Evolutionary conservation across 2,329 filamentous ascomycete genomes (phyloP).

Genomic region (Reticulascus tulasneorum): DNA sequence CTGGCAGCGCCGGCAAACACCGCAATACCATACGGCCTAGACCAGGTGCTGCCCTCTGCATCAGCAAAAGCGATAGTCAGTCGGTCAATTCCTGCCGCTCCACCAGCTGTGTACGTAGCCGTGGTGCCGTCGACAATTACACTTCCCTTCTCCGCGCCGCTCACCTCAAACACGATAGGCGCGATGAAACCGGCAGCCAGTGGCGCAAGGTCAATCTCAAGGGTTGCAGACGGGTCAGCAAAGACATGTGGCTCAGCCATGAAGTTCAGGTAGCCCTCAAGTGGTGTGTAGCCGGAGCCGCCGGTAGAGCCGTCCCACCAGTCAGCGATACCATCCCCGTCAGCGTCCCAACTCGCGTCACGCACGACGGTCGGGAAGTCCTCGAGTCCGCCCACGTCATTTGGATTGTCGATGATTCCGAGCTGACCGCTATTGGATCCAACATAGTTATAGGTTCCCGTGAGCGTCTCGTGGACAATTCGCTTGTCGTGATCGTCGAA

Average conservation of each 20-base stretch:
- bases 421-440: conserved; percentile 23
- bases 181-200: conserved; percentile 18
- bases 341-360: conserved; percentile 23
- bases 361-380: conserved; percentile 23
- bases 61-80: conserved; percentile 14
- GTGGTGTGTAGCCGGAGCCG: conserved; percentile 24
- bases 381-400: conserved; percentile 28
- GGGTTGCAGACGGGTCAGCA: conserved; percentile 19
- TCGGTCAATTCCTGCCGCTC: conserved; percentile 12
- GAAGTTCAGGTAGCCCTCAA: conserved; percentile 30
- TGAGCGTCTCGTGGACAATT: conserved; percentile 25
- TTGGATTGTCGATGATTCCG: conserved; percentile 28
- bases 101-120: conserved; percentile 13
- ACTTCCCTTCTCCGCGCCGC: conserved; percentile 10
- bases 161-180: conserved; percentile 13
- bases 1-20: conserved; percentile 11
- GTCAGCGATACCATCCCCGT: conserved; percentile 28
- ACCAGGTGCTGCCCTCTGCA: conserved; percentile 16
- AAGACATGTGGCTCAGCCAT: conserved; percentile 29
- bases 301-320: conserved; percentile 30
- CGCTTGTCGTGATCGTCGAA: conserved; percentile 28
- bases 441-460: conserved; percentile 23
- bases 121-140: conserved; percentile 12
- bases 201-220: conserved; percentile 20
- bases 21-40: conserved; percentile 15